phyloP scores from a whole-genome alignment of 2,329 filamentous ascomycete genomes.

The Fusarium algeriense region DNA sequence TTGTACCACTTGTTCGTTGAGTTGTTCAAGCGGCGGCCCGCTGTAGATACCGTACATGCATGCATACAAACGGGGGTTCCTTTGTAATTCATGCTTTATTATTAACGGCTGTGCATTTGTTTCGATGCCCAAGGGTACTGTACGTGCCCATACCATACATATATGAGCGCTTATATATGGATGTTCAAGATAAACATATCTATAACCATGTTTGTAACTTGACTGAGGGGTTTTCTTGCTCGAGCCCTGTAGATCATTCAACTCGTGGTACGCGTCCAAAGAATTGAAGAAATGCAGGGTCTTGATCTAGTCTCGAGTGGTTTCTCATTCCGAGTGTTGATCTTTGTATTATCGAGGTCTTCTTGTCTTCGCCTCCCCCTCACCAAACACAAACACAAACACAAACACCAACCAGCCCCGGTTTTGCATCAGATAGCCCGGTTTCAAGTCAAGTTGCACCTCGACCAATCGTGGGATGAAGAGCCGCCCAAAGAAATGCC shows the following conservation, averaged over 20 bases:
- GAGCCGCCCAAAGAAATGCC: conserved; percentile 22
- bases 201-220: conserved; percentile 6
- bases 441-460: conserved; percentile 31
- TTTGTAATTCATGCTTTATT: not conserved
- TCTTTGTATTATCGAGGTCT: conserved; percentile 3
- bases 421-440: conserved; percentile 37
- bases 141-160: not conserved
- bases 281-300: conserved; percentile 28
- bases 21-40: conserved; percentile 19
- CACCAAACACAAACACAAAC: not conserved
- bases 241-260: conserved; percentile 14
- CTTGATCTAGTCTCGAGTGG: not conserved
- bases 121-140: conserved; percentile 1
- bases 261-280: conserved; percentile 26
- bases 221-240: conserved; percentile 15
- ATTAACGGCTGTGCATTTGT: conserved; percentile 1
- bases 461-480: conserved; percentile 28
- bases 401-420: conserved; percentile 5
- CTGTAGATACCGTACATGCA: not conserved
- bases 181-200: conserved; percentile 9
- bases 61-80: not conserved
- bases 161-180: conserved; percentile 14
- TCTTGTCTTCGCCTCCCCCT: conserved; percentile 16
- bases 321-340: conserved; percentile 11
- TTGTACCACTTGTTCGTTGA: conserved; percentile 12